Evolutionary conservation across 139 green algal species (phyloP).

Genomic region (Coelastrella sp.): DNA sequence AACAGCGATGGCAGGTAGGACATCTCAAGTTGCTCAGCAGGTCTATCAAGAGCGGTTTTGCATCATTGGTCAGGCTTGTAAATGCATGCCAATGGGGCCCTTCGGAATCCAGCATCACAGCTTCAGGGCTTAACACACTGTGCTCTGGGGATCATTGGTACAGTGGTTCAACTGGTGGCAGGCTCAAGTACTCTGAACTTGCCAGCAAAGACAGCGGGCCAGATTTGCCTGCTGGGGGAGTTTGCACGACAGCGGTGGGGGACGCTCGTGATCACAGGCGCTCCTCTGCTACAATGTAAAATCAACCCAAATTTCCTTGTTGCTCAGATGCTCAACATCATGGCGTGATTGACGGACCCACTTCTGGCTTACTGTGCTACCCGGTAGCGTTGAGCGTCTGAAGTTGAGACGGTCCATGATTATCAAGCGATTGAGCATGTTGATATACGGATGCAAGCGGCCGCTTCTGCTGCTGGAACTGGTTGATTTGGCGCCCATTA

Average conservation of each 20-base stretch:
- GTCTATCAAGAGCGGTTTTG: neutral
- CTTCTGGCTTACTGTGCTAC: too few relatives aligned
- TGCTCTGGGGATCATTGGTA: neutral
- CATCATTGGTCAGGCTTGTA: too few relatives aligned
- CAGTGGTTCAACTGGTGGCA: neutral
- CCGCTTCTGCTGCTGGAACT: constrained; percentile 5
- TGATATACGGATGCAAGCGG: neutral
- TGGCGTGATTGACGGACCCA: too few relatives aligned
- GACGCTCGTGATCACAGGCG: too few relatives aligned
- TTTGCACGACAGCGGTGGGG: neutral
- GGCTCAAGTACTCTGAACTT: constrained; percentile 14
- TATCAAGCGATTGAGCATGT: too few relatives aligned
- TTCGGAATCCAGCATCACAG: neutral
- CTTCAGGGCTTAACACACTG: neutral
- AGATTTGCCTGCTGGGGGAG: neutral
- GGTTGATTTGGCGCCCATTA: neutral
- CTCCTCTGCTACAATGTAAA: too few relatives aligned
- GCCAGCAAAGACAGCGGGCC: constrained; percentile 34
- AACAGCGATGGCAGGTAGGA: neutral
- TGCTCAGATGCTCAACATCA: too few relatives aligned
- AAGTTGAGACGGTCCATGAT: too few relatives aligned
- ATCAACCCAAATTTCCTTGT: too few relatives aligned
- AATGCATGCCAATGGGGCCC: neutral
- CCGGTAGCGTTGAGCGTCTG: too few relatives aligned
- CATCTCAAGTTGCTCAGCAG: neutral